Evolutionary conservation across 805 yeast genomes (phyloP).

Genomic region (Pichia ethanolica): DNA sequence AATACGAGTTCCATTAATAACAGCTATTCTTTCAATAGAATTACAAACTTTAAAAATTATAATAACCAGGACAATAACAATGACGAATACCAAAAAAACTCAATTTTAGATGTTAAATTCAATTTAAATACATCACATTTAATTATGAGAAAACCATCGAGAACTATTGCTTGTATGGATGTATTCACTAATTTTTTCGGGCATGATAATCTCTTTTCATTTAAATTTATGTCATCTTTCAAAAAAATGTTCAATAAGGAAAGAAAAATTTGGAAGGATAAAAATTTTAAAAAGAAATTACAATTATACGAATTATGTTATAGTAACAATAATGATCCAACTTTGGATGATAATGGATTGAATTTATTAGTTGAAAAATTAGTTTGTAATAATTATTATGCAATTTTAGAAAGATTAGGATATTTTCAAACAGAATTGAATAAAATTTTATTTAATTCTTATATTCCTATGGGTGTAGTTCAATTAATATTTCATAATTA

Average conservation of each 20-base stretch:
- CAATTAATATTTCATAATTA: slow-evolving; percentile 3
- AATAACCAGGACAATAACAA: no score
- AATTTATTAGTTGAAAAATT: slow-evolving; percentile 1
- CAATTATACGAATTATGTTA: neutral
- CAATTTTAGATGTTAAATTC: slow-evolving; percentile 1
- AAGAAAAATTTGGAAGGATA: slow-evolving; percentile 4
- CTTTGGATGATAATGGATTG: neutral
- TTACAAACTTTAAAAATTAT: no score
- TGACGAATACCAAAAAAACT: no score
- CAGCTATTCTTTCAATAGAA: no score
- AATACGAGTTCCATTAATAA: no score
- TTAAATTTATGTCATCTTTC: neutral
- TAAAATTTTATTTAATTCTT: slow-evolving; percentile 5
- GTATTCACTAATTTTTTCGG: neutral
- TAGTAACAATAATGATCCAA: neutral
- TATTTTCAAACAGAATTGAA: slow-evolving; percentile 12
- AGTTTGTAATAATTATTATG: slow-evolving; percentile 8
- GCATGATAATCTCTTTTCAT: neutral
- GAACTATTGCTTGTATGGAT: slow-evolving; percentile 1
- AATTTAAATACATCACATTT: neutral
- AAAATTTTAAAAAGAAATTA: neutral
- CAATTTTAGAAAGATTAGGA: slow-evolving; percentile 11
- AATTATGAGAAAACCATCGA: slow-evolving; percentile 6
- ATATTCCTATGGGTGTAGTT: slow-evolving; percentile 11
- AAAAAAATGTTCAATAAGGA: slow-evolving; percentile 1